These are phyloP conservation scores for Phylloporus arenicola DNA, from an alignment of 768 basidiomycete genomes.

Conservation along the genomic window DNA sequence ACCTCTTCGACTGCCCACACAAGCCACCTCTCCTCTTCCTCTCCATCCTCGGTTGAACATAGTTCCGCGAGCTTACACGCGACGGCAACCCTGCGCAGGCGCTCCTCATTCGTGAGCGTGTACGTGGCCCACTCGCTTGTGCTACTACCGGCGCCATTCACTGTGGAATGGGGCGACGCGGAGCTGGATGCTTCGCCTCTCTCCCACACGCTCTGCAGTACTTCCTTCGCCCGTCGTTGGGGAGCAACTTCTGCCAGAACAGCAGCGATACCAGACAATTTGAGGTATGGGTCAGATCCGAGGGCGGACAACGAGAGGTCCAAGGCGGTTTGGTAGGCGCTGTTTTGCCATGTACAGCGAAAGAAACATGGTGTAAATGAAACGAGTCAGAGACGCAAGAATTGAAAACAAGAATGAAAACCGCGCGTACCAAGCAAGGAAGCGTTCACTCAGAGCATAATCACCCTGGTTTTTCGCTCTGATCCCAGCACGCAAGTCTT, in stretches of 20 bases:
- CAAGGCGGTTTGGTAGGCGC: slow-evolving; percentile 54
- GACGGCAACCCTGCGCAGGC: slow-evolving; percentile 40
- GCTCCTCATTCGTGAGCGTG: slow-evolving; percentile 32
- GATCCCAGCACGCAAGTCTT: slow-evolving; percentile 61
- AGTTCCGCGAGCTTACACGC: slow-evolving; percentile 44
- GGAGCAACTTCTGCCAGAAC: slow-evolving; percentile 49
- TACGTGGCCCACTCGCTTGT: slow-evolving; percentile 18
- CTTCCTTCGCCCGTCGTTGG: slow-evolving; percentile 22
- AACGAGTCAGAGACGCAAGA: neutral
- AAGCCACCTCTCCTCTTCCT: slow-evolving; percentile 41
- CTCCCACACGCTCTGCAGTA: slow-evolving; percentile 22
- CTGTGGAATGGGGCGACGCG: slow-evolving; percentile 1
- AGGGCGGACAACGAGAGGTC: slow-evolving; percentile 35
- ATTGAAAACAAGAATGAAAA: neutral
- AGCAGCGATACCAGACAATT: slow-evolving; percentile 62
- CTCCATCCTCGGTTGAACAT: slow-evolving; percentile 25
- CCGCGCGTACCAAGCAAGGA: slow-evolving; percentile 46
- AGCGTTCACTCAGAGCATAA: slow-evolving; percentile 43
- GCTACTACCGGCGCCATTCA: neutral
- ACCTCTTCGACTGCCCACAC: slow-evolving; percentile 41
- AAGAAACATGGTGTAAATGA: neutral
- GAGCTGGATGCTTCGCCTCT: slow-evolving; percentile 4
- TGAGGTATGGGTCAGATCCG: slow-evolving; percentile 50
- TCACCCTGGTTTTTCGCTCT: slow-evolving; percentile 58
- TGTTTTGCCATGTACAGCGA: slow-evolving; percentile 13